Evolutionary conservation across 2,329 filamentous ascomycete genomes (phyloP), one percentile per base, ranked within the genome.

Genomic region (Ascochyta fabae): DNA sequence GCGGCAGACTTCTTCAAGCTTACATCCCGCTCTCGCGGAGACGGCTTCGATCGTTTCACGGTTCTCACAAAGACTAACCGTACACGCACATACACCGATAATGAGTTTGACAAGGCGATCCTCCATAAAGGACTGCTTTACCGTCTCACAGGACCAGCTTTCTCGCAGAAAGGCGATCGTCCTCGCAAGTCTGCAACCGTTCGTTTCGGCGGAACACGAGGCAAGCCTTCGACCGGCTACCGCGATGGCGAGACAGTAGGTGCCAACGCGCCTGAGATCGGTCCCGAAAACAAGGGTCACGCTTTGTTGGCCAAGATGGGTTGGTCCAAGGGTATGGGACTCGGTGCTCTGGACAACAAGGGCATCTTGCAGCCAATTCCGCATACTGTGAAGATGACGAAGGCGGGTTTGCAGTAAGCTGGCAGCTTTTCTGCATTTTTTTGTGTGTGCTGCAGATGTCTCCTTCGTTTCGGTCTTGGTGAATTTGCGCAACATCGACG

Each of bases 281-380:
- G 91, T 1, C 80, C 81, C 4, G 90, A 89, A 48, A 98, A 96
- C 72, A 91, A 86, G 63, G 95, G 95, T 10, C 85, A 92, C 46
- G 86, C 87, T 3, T 90, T 99, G 86, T 78, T 99, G 61, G 92
- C 96, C 78, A 98, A 95, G 78, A 98, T 98, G 95, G 95, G 95
- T 3, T 99, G 95, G 93, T 90, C 85, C 58, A 88, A 83, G 48
- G 95, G 95, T 5, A 96, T 88, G 70, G 90, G 90, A 1, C 82
- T 99, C 1, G 95, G 95, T 48, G 86, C 90, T 10, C 72, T 81
- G 1, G 87, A 96, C 60, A 96, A 96, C 74, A 91, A 95, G 75
- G 95, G 95, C 29, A 95, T 96, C 48, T 77, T 96, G 61, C 86
- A 91, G 58, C 94, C 94, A 0, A 89, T 99, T 23, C 83, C 87